These are phyloP conservation scores for Ballota nigra DNA, from an alignment of 257 asterid genomes.

Conservation along the genomic window DNA sequence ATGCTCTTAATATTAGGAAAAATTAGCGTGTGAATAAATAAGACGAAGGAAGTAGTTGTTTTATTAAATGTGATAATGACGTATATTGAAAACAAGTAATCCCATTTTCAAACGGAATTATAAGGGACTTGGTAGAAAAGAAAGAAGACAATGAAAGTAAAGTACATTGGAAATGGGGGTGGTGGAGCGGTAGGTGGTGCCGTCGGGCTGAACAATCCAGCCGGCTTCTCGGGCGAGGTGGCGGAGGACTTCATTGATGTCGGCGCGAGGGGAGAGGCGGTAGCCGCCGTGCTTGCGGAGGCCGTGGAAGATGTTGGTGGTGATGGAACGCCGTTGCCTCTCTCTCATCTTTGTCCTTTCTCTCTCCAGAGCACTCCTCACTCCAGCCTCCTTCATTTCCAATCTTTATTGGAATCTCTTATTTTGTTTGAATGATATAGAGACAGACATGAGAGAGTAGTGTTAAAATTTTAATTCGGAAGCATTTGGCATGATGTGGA, in stretches of 20 bases:
- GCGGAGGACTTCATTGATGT: slow-evolving; percentile 57
- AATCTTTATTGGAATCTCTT: neutral
- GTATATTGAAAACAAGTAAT: no score
- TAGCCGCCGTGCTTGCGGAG: slow-evolving; percentile 59
- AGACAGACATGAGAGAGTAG: neutral
- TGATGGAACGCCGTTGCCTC: slow-evolving; percentile 47
- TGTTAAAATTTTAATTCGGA: neutral
- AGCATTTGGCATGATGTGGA: slow-evolving; percentile 29
- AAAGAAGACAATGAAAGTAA: neutral
- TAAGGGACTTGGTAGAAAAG: no score
- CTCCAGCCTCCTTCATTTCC: slow-evolving; percentile 28
- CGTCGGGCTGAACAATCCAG: slow-evolving; percentile 43
- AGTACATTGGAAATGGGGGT: slow-evolving; percentile 24
- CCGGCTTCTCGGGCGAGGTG: slow-evolving; percentile 54
- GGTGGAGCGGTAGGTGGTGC: slow-evolving; percentile 50
- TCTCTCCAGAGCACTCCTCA: slow-evolving; percentile 27
- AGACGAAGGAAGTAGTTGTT: no score
- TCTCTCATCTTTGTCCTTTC: slow-evolving; percentile 53
- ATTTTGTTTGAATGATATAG: neutral
- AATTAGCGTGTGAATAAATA: no score
- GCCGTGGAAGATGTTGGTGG: slow-evolving; percentile 56
- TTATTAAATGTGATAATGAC: no score
- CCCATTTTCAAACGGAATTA: no score
- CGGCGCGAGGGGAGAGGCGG: slow-evolving; percentile 56
- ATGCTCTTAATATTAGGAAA: no score